Percentiles rank a stretch among this genome's conserved stretches.
Evolutionary conservation across 495 filamentous ascomycete species (phyloP).

Genomic region (Penicillium angulare): DNA sequence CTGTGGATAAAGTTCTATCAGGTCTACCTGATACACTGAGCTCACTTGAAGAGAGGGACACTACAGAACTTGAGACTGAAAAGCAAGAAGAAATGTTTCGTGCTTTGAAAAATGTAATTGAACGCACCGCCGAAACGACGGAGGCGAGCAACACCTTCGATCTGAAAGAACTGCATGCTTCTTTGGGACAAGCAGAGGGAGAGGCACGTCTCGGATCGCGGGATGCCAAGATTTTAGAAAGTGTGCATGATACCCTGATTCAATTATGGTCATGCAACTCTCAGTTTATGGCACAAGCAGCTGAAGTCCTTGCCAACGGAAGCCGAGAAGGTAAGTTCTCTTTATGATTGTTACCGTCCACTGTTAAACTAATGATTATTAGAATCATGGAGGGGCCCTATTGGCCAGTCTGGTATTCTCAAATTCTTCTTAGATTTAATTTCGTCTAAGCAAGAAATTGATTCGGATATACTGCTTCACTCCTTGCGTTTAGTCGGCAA

Average conservation of each 20-base stretch:
- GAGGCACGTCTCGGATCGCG: slow-evolving; percentile 18
- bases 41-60: slow-evolving; percentile 8
- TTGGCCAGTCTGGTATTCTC: slow-evolving; percentile 67
- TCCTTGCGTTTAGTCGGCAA: slow-evolving; percentile 72
- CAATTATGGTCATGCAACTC: slow-evolving; percentile 40
- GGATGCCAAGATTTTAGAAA: slow-evolving; percentile 22
- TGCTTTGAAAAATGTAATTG: slow-evolving; percentile 23
- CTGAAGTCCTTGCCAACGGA: slow-evolving; percentile 61
- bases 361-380: slow-evolving; percentile 1
- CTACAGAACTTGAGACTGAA: slow-evolving; percentile 12
- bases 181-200: slow-evolving; percentile 27
- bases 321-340: slow-evolving; percentile 64
- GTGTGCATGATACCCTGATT: slow-evolving; percentile 24
- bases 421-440: slow-evolving; percentile 62
- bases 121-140: slow-evolving; percentile 14
- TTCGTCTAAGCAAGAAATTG: slow-evolving; percentile 32
- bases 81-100: slow-evolving; percentile 32
- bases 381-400: slow-evolving; percentile 62
- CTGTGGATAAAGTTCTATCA: slow-evolving; percentile 25
- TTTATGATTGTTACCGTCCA: not conserved
- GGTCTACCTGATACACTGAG: slow-evolving; percentile 19
- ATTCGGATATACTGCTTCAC: slow-evolving; percentile 46
- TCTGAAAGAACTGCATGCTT: slow-evolving; percentile 24
- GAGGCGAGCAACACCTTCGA: slow-evolving; percentile 19
- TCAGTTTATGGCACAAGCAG: slow-evolving; percentile 45